Percentiles rank a stretch among this genome's conserved stretches.
Conservation (phyloP, 2,329 filamentous ascomycete genomes). For the Juglanconis juglandina region DNA sequence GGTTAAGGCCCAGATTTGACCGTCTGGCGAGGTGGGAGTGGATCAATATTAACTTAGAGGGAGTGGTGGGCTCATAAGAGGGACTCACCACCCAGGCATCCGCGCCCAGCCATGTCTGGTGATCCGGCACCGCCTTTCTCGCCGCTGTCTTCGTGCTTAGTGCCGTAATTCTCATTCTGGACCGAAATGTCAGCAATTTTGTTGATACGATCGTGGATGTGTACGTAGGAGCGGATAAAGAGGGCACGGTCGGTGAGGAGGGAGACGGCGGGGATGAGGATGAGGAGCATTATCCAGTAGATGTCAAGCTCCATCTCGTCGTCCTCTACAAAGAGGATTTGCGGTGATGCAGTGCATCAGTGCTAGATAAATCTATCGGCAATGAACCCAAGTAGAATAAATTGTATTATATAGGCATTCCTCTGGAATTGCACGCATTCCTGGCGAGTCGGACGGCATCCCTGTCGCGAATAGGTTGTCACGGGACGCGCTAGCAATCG, state of each 20-base stretch:
- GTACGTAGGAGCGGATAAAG: not conserved
- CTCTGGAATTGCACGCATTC: not conserved
- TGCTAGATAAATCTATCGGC: no score
- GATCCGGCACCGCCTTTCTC: not conserved
- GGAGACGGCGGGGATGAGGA: constrained; percentile 17
- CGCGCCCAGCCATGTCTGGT: not conserved
- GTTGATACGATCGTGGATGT: not conserved
- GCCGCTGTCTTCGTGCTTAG: not conserved
- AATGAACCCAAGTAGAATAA: no score
- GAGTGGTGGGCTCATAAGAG: not conserved
- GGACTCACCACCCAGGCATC: constrained; percentile 13
- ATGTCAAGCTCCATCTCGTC: constrained; percentile 18
- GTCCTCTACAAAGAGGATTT: not conserved
- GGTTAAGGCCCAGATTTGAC: constrained; percentile 29
- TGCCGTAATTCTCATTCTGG: constrained; percentile 19
- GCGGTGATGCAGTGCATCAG: no score
- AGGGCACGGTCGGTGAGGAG: constrained; percentile 11
- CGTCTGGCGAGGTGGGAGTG: constrained; percentile 16
- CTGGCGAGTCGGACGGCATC: not conserved
- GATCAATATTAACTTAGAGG: not conserved
- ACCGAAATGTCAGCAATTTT: not conserved
- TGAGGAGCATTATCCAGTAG: constrained; percentile 19
- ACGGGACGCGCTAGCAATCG: no score
- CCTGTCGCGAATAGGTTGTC: not conserved
- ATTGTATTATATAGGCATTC: not conserved